These are phyloP conservation scores for Xylaria sp. DNA, from an alignment of 2,329 filamentous ascomycete genomes.

Conservation along the genomic window DNA sequence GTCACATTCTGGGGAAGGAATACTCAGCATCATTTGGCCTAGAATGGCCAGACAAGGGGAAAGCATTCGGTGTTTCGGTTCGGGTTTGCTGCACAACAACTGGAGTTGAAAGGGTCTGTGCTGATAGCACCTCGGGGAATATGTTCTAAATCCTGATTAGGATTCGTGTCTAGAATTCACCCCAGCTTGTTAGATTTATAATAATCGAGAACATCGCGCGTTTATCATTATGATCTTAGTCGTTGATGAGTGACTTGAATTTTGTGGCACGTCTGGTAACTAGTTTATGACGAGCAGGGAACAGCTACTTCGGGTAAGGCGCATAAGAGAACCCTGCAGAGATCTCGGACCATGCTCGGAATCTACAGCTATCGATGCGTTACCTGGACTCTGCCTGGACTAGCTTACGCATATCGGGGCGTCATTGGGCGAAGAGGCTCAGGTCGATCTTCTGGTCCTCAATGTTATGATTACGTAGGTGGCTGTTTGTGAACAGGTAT, in stretches of 20 bases:
- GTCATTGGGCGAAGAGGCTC: too few relatives aligned
- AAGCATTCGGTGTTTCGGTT: not conserved
- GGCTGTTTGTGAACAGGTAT: too few relatives aligned
- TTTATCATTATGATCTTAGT: not conserved
- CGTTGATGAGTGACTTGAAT: not conserved
- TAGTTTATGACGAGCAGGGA: not conserved
- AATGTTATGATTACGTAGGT: too few relatives aligned
- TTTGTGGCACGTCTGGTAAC: not conserved
- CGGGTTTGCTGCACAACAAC: not conserved
- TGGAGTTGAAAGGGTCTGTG: not conserved
- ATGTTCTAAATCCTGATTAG: not conserved
- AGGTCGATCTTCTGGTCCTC: too few relatives aligned
- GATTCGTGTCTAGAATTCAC: not conserved
- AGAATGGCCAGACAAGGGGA: not conserved
- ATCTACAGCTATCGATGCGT: too few relatives aligned
- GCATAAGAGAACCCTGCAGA: too few relatives aligned
- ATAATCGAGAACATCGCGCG: not conserved
- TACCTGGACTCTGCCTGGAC: too few relatives aligned
- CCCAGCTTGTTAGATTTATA: not conserved
- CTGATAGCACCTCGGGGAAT: not conserved
- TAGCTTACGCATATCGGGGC: too few relatives aligned
- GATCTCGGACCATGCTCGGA: too few relatives aligned
- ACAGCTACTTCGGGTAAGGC: too few relatives aligned
- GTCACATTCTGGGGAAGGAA: not conserved
- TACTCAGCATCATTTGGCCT: not conserved